Evolutionary conservation across 2,329 filamentous ascomycete species (phyloP), one percentile per base, ranked within the genome.

Genomic region (Colletotrichum tamarilloi): DNA sequence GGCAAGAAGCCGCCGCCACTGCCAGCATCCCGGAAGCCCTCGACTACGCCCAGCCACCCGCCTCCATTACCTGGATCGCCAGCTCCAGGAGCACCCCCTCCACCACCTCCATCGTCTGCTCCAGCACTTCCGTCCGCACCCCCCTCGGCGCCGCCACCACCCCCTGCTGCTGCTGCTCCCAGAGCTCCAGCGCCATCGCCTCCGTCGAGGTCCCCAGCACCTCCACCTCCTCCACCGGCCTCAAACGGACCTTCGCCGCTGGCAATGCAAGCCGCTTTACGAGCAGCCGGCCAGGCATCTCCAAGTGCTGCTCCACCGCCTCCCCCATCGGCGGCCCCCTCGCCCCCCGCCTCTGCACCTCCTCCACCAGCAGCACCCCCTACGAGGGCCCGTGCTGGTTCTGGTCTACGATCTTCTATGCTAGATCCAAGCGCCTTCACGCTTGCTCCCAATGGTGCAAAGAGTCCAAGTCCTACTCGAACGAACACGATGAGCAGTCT

Each of bases 381-480:
- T 71, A 77, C 79, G 49, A 81, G 87, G 38, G 79, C 82, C 74
- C 83, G 85, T 74, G 78, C 81, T 24, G 83, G 84, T 30, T 85
- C 88, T 76, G 80, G 85, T 77, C 79, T 92, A 82, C 87, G 87
- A 52, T 85, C 87, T 59, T 89, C 92, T 5, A 90, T 94, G 86
- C 85, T 97, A 16, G 93, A 96, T 79, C 89, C 94, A 1, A 94
- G 91, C 79, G 88, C 92, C 14, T 97, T 95, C 82, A 97, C 94
- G 1, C 86, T 95, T 56, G 87, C 88, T 24, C 85, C 88, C 7
- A 94, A 94, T 78, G 92, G 92, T 57, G 83, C 82, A 35, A 88
- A 87, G 75, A 85, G 84, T 26, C 84, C 87, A 2, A 88, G 85
- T 73, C 85, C 86, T 1, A 84, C 85, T 5, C 83, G 83, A 53